Evolutionary conservation across 768 basidiomycete species (phyloP).

Genomic region (Leccinum variicolor): DNA sequence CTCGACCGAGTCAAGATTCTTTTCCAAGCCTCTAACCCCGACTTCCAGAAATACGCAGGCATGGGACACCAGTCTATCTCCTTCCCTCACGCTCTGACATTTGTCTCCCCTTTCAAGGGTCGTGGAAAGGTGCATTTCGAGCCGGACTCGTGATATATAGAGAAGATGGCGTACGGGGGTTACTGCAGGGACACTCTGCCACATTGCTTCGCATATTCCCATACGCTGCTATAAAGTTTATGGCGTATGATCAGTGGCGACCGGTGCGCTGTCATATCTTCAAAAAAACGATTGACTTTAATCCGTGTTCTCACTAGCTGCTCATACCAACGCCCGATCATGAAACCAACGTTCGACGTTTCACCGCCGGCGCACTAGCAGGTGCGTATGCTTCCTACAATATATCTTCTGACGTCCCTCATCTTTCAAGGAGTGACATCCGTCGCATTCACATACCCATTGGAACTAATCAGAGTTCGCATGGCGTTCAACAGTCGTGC

Average conservation of each 20-base stretch:
- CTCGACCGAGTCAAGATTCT: conserved; percentile 98
- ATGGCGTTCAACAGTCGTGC: conserved; percentile 65
- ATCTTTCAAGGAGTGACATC: conserved; percentile 67
- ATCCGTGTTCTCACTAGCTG: conserved; percentile 41
- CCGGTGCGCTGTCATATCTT: conserved; percentile 43
- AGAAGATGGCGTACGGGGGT: conserved; percentile 67
- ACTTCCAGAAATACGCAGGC: conserved; percentile 94
- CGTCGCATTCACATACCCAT: conserved; percentile 90
- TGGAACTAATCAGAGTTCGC: conserved; percentile 93
- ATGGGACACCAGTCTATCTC: conserved; percentile 27
- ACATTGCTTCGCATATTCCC: conserved; percentile 94
- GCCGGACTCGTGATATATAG: conserved; percentile 73
- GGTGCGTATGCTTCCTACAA: conserved; percentile 45
- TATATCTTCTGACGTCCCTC: not conserved
- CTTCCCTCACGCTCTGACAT: conserved; percentile 20
- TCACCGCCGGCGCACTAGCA: conserved; percentile 83
- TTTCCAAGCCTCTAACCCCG: conserved; percentile 95
- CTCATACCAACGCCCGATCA: conserved; percentile 80
- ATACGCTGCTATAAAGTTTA: conserved; percentile 95
- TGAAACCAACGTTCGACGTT: conserved; percentile 78
- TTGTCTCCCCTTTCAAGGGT: conserved; percentile 47
- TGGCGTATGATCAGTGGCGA: conserved; percentile 90
- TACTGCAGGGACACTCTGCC: conserved; percentile 95
- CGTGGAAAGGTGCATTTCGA: conserved; percentile 79
- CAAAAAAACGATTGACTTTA: not conserved